Base-by-base conservation (phyloP, 2,329 filamentous ascomycete species). In the Calonectria crousiana region DNA sequence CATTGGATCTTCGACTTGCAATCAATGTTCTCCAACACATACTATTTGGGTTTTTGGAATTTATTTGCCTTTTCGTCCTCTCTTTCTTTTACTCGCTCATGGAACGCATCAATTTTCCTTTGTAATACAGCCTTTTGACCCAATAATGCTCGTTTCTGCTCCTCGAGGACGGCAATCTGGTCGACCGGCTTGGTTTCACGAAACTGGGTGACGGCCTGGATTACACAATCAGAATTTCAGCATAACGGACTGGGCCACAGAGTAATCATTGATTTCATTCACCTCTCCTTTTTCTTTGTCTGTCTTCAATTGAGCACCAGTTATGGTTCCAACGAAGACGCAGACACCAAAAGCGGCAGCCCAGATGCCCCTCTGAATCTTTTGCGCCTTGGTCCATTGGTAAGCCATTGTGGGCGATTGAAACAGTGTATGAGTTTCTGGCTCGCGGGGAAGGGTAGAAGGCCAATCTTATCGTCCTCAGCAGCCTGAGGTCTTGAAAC, bases 261-360 rank as follows among this genome's bases (percentile, higher is more conserved):
- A 20, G 23, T n/a, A 49, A 49, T 6, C 28, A 23, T 34, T 38
- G 49, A 32, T 60, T 11, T 9, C 18, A 75, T 80, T 49, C 73
- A 88, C 88, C 78, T 87, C 81, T 75, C 84, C 82, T 77, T 85
- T 88, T 75, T 90, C 87, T 72, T 85, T 83, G 73, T 88, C 86
- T 62, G 85, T 84, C 82, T 89, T 89, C 58, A 90, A 79, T 58
- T 87, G 86, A 9, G 88, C 88, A 67, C 88, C 88, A 71, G 88
- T 89, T 60, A 88, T 83, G 56, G 86, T 81, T 72, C 88, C 88
- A 38, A 88, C 87, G 73, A 86, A 83, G 74, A 88, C 84, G 71
- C 88, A 84, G 73, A 87, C 87, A 4, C 85, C 86, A 74, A 88
- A 85, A 41, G 87, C 87, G 41, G 81, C 84, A n/a, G 88, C 88